Conservation (phyloP, 345 rosid species). For the Rhodamnia argentea region DNA sequence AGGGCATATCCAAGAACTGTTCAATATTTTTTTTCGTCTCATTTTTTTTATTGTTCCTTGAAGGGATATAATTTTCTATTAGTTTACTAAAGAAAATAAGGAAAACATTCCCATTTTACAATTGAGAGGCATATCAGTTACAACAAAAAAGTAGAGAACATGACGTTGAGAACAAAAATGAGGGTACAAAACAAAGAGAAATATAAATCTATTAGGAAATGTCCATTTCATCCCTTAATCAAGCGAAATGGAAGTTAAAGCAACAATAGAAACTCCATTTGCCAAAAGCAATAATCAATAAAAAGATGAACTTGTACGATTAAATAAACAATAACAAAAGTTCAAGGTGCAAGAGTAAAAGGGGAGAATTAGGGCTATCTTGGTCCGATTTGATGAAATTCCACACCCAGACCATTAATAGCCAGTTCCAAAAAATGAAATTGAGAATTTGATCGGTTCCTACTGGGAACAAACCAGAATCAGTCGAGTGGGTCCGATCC, state of each 20-base stretch:
- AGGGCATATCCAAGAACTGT: not conserved
- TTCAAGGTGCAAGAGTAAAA: not conserved
- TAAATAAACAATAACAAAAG: not conserved
- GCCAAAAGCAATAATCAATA: not conserved
- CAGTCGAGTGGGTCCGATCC: accelerated
- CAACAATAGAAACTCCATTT: not conserved
- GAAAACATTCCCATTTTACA: not conserved
- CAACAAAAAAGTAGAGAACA: not conserved
- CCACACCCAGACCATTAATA: not conserved
- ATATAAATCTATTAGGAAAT: not conserved
- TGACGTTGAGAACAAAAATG: not conserved
- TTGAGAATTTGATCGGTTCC: accelerated
- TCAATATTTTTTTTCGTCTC: not conserved
- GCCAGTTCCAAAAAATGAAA: not conserved
- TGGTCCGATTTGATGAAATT: accelerated
- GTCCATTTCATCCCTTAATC: not conserved
- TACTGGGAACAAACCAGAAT: accelerated
- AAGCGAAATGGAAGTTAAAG: not conserved
- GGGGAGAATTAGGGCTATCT: not conserved
- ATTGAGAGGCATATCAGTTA: not conserved
- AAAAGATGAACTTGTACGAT: not conserved
- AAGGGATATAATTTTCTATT: not conserved
- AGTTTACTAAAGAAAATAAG: not conserved
- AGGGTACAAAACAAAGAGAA: not conserved
- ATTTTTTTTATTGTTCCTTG: not conserved